Evolutionary conservation across 2,329 filamentous ascomycete genomes (phyloP).

Genomic region (Trichoderma sp.): DNA sequence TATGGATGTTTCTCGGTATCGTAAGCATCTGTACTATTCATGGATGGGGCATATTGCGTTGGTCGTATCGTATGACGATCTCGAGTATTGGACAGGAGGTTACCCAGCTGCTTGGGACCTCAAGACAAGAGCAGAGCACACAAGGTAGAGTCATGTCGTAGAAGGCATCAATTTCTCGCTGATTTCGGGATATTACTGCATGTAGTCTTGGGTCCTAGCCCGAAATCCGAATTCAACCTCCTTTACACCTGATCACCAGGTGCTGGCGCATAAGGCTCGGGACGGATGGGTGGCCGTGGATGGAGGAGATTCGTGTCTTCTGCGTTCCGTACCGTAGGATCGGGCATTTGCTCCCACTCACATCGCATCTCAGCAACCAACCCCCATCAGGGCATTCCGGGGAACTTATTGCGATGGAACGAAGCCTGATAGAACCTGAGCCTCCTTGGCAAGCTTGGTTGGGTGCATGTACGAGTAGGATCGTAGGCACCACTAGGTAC

Average conservation of each 20-base stretch:
- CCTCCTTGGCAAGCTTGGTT: neutral
- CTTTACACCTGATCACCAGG: neutral
- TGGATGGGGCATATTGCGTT: neutral
- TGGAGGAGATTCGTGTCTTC: neutral
- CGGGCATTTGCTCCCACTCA: neutral
- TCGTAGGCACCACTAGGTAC: neutral
- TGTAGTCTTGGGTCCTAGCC: neutral
- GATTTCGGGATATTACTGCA: neutral
- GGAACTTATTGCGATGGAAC: neutral
- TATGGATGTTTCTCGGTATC: neutral
- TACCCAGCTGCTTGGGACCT: neutral
- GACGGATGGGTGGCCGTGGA: neutral
- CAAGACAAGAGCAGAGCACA: neutral
- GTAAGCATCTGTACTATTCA: neutral
- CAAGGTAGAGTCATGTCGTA: neutral
- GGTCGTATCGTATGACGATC: neutral
- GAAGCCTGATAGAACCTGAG: neutral
- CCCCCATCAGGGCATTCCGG: neutral
- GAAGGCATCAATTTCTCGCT: neutral
- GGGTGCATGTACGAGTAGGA: neutral
- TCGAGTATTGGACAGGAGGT: neutral
- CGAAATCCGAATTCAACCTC: neutral
- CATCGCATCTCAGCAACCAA: neutral
- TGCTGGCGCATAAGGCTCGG: neutral
- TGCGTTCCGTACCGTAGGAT: neutral